Percentiles rank a stretch among this genome's conserved stretches.
These are phyloP conservation scores for Penicillium bovifimosum DNA, from an alignment of 495 filamentous ascomycete species.

Conservation along the genomic window DNA sequence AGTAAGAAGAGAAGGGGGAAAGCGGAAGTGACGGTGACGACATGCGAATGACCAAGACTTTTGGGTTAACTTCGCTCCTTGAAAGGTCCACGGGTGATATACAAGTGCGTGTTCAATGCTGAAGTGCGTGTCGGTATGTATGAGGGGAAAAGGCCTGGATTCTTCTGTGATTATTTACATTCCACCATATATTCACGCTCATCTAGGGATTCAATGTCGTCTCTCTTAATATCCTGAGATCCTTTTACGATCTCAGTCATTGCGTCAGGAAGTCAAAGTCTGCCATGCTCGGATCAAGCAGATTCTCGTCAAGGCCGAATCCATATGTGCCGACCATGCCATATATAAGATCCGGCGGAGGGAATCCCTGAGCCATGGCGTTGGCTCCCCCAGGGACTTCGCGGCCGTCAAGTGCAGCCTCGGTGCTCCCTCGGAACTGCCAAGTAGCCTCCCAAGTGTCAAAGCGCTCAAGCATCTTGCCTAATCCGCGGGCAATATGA, in stretches of 20 bases:
- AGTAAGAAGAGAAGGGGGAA: constrained; percentile 15
- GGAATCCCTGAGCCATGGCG: constrained; percentile 44
- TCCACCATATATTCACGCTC: constrained; percentile 4
- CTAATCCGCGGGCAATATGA: constrained; percentile 48
- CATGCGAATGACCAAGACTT: constrained; percentile 12
- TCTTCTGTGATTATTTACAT: constrained; percentile 10
- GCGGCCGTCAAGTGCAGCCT: constrained; percentile 7
- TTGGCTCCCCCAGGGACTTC: constrained; percentile 42
- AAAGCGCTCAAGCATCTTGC: constrained; percentile 48
- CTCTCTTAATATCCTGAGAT: not conserved
- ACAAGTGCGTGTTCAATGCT: constrained; percentile 16
- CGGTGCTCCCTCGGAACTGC: constrained; percentile 21
- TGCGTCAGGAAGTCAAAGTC: constrained; percentile 43
- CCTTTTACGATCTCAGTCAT: not conserved
- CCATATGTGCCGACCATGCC: constrained; percentile 47
- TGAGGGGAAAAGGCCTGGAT: not conserved
- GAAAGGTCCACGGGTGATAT: constrained; percentile 10
- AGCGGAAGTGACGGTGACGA: constrained; percentile 25
- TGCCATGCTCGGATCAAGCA: constrained; percentile 44
- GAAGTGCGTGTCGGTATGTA: constrained; percentile 11
- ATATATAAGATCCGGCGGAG: constrained; percentile 45
- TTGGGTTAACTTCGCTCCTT: not conserved
- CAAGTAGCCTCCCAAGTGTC: constrained; percentile 41
- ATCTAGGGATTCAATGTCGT: not conserved
- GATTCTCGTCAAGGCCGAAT: constrained; percentile 43